Evolutionary conservation across 345 rosid genomes (phyloP).

Genomic region (Hevea brasiliensis): DNA sequence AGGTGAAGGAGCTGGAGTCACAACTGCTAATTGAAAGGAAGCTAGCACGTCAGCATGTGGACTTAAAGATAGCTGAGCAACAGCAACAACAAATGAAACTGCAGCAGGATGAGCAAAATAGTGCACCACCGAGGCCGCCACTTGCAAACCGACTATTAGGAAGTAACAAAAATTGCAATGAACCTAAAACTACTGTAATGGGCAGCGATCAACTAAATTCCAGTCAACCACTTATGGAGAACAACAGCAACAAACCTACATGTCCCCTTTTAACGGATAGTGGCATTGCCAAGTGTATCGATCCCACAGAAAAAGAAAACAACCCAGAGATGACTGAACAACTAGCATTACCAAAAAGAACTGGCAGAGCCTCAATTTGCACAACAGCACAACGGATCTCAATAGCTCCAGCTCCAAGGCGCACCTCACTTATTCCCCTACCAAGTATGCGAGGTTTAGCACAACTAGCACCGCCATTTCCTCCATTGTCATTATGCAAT

Average conservation of each 20-base stretch:
- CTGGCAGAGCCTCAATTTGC: conserved; percentile 77
- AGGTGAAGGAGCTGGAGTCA: conserved; percentile 88
- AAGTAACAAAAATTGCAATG: conserved; percentile 37
- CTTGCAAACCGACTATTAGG: conserved; percentile 48
- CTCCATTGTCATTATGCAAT: conserved; percentile 27
- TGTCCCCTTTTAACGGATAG: conserved; percentile 25
- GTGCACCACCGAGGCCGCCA: conserved; percentile 47
- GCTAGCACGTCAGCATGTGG: conserved; percentile 93
- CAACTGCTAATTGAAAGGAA: conserved; percentile 91
- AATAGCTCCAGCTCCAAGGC: conserved; percentile 56
- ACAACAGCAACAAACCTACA: conserved; percentile 32
- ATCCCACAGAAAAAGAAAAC: conserved; percentile 81
- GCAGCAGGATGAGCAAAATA: conserved; percentile 50
- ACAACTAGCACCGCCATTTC: conserved; percentile 24
- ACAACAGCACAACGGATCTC: conserved; percentile 38
- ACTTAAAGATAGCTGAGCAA: conserved; percentile 79
- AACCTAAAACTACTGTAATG: conserved; percentile 24
- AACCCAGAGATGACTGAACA: conserved; percentile 65
- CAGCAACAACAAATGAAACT: conserved; percentile 47
- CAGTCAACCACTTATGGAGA: conserved; percentile 39
- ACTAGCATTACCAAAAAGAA: conserved; percentile 52
- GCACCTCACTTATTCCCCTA: conserved; percentile 73
- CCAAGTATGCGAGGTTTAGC: conserved; percentile 39
- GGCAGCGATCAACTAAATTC: conserved; percentile 44
- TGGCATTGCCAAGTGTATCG: conserved; percentile 38